Base-by-base conservation (phyloP, 768 basidiomycete species). In the Leucogyrophana mollusca region DNA sequence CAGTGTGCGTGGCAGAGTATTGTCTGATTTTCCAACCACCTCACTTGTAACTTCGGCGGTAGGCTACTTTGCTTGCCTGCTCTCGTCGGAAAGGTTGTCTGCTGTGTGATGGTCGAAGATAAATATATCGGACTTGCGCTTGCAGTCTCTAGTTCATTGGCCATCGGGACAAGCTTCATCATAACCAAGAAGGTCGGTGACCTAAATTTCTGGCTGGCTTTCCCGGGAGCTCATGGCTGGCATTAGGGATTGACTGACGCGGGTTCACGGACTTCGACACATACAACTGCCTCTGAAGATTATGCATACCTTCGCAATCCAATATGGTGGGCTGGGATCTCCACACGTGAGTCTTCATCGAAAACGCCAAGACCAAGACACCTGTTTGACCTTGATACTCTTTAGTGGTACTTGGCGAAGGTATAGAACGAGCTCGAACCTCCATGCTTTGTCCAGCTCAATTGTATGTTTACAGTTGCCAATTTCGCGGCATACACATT, bases 401-500 rank as follows among this genome's bases (percentile, higher is more conserved):
- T 38, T n/a, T 62, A 98, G 95, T 98, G 79, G 74, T 97, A 22
- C 61, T 94, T 21, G 96, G 95, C 45, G 95, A 98, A 86, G 67
- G 94, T 95, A 59, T 30, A n/a, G 11, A 14, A 23, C 43, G 14
- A 42, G 8, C 43, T 20, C 25, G 27, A 16, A 3, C 24, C 10
- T 27, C 9, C 2, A 40, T 36, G 16, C 1, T 24, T 41, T 14
- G 38, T 25, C 8, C 23, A 45, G 14, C 22, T 43, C 9, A 42
- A 40, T 17, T 14, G 16, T 21, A 43, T 17, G 18, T 50, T 46
- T 3, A 3, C 52, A 88, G 85, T 85, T 49, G 87, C 88, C 45
- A 90, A 90, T 70, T 98, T 98, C 68, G 93, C 94, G 6, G 95
- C 95, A 7, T 97, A 97, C 63, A 90, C 93, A 0, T 99, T 97